Conservation (phyloP, 2,329 filamentous ascomycete genomes). For the Curvularia hawaiiensis region DNA sequence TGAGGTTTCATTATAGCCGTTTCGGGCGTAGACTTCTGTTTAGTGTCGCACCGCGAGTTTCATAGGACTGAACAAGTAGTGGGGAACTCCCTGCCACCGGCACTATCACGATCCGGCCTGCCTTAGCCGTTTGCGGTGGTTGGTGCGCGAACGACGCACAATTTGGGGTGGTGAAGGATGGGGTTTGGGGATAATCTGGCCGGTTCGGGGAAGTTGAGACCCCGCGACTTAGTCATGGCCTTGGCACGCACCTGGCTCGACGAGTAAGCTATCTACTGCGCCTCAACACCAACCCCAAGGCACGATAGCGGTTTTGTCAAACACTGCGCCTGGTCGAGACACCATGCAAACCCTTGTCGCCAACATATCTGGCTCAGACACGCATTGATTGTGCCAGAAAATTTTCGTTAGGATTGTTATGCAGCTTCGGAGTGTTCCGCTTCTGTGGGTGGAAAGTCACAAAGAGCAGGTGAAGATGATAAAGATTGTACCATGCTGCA, state of each 20-base stretch:
- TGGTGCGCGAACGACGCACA: conserved; percentile 9
- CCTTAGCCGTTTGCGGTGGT: conserved; percentile 16
- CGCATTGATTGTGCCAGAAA: background rate
- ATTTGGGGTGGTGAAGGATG: conserved; percentile 5
- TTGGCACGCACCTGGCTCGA: conserved; percentile 5
- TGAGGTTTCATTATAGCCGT: conserved; percentile 28
- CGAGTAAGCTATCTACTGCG: background rate
- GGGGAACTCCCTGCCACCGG: conserved; percentile 29
- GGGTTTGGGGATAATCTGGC: conserved; percentile 1
- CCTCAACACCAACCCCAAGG: background rate
- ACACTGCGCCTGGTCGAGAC: background rate
- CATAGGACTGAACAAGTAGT: conserved; percentile 28
- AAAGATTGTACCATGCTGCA: background rate
- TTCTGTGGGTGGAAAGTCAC: background rate
- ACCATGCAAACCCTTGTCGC: background rate
- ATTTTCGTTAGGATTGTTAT: background rate
- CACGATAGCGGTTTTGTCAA: background rate
- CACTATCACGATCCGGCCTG: conserved; percentile 26
- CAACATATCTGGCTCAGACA: background rate
- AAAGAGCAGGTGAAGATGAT: background rate
- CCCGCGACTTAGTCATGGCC: conserved; percentile 7
- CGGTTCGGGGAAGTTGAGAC: conserved; percentile 4
- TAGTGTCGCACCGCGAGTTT: conserved; percentile 42
- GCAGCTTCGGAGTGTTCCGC: background rate
- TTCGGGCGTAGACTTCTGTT: conserved; percentile 27